These are phyloP conservation scores for Nectriaceae sp. DNA, from an alignment of 2,329 filamentous ascomycete genomes.

Conservation along the genomic window DNA sequence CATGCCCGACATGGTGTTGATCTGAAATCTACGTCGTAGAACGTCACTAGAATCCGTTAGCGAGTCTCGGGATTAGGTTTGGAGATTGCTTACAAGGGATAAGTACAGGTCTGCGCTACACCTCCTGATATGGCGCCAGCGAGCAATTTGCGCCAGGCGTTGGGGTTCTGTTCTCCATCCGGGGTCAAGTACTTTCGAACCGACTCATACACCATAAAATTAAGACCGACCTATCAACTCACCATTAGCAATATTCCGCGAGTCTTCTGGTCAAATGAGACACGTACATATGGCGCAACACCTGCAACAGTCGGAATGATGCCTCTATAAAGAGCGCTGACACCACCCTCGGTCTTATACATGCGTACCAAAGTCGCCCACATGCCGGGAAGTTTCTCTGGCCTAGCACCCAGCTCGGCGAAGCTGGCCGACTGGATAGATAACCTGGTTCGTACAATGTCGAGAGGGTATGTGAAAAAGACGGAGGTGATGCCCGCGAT, in stretches of 20 bases:
- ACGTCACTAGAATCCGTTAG: conserved; percentile 66
- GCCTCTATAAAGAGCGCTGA: conserved; percentile 85
- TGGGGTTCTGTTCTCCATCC: conserved; percentile 84
- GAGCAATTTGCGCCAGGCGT: conserved; percentile 75
- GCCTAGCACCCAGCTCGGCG: conserved; percentile 66
- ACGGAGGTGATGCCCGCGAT: conserved; percentile 94
- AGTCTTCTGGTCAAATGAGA: not conserved
- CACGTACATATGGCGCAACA: conserved; percentile 83
- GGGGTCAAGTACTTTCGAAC: conserved; percentile 82
- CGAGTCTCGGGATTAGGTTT: conserved; percentile 19
- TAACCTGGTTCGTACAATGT: conserved; percentile 92
- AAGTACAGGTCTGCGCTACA: conserved; percentile 96
- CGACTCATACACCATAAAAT: conserved; percentile 98
- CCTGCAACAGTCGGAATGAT: conserved; percentile 93
- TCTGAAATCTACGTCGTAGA: conserved; percentile 89
- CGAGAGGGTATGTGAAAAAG: conserved; percentile 90
- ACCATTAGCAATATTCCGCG: not conserved
- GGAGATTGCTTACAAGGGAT: conserved; percentile 78
- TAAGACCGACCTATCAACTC: conserved; percentile 73
- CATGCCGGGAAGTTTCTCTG: conserved; percentile 83
- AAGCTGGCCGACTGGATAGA: conserved; percentile 99
- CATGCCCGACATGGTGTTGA: conserved; percentile 99
- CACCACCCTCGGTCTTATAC: conserved; percentile 89
- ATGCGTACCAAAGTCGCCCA: conserved; percentile 79
- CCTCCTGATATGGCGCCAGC: conserved; percentile 95